Evolutionary conservation across 2,329 filamentous ascomycete species (phyloP), one percentile per base, ranked within the genome.

Genomic region (Diaporthe vaccinii): DNA sequence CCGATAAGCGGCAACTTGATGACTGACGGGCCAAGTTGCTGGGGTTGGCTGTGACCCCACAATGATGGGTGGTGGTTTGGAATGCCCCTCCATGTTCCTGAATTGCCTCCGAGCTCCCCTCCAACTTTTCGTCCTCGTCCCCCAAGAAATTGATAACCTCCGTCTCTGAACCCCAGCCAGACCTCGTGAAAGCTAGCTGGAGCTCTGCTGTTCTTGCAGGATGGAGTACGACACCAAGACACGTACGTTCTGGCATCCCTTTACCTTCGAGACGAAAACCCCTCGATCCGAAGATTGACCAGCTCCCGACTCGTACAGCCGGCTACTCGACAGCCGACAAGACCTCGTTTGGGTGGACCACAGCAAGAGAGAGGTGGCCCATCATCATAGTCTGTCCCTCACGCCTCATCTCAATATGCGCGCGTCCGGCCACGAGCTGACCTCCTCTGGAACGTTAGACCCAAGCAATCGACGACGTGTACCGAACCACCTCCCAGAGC

Each of bases 401-500:
- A 22, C 34, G 22, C 20, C 31, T 1, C 9, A 10, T 17, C 49
- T 34, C 12, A 22, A 36, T 3, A 22, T 31, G 31, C 41, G 25
- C 59, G 28, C 44, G 6, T 28, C 25, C 20, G 31, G 22, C 20
- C 41, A 44, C 0, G 31, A 14, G 2, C 46, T 39, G 14, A 53
- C 58, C 6, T 55, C 9, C 14, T 8, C 61, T 12, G n/a, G 28
- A 25, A 7, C 34, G 58, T 34, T 77, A 97, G 95, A 98, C 97
- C 22, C 92, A 95, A 82, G 94, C 93, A 74, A 97, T 99, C 81
- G 96, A 99, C 83, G 96, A 98, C 83, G 89, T 98, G n/a, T 95
- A 98, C 85, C 94, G 94, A 71, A 89, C 94, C 10, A 89, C 93
- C 5, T 87, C 87, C 46, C 85, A 87, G 75, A 87, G 87, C 71